These are phyloP conservation scores for Dryas octopetala DNA, from an alignment of 306 rosid genomes.

Conservation along the genomic window DNA sequence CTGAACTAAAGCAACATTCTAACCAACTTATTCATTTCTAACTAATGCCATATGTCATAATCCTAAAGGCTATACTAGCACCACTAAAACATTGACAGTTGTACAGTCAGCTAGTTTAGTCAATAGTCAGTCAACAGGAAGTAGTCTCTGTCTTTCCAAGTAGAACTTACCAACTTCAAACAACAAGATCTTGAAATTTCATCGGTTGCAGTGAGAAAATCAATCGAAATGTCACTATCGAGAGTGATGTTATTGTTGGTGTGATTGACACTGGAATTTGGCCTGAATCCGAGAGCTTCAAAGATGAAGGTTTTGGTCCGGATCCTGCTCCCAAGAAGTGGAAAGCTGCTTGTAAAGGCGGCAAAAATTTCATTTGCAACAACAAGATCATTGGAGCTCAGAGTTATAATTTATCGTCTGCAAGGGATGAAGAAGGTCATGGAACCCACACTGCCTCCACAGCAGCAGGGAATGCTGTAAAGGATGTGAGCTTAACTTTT, in stretches of 20 bases:
- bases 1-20: too few relatives aligned
- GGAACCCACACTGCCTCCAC: too few relatives aligned
- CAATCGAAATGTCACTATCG: background rate
- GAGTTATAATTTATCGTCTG: background rate
- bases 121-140: too few relatives aligned
- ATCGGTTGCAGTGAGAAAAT: constrained; percentile 24
- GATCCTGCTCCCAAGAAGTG: constrained; percentile 35
- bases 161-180: constrained; percentile 24
- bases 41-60: too few relatives aligned
- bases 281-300: constrained; percentile 44
- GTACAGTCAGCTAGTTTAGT: too few relatives aligned
- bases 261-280: constrained; percentile 44
- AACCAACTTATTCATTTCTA: too few relatives aligned
- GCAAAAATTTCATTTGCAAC: constrained; percentile 39
- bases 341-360: constrained; percentile 25
- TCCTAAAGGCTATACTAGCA: too few relatives aligned
- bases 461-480: too few relatives aligned
- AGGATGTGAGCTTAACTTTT: too few relatives aligned
- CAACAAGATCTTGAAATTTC: constrained; percentile 59
- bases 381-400: constrained; percentile 19
- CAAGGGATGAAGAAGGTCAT: too few relatives aligned
- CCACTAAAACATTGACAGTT: too few relatives aligned
- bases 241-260: constrained; percentile 39
- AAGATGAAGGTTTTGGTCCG: constrained; percentile 30
- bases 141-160: constrained; percentile 43